Percentiles rank a stretch among this genome's conserved stretches.
Evolutionary conservation across 345 rosid genomes (phyloP).

Genomic region (Trapa incisa): DNA sequence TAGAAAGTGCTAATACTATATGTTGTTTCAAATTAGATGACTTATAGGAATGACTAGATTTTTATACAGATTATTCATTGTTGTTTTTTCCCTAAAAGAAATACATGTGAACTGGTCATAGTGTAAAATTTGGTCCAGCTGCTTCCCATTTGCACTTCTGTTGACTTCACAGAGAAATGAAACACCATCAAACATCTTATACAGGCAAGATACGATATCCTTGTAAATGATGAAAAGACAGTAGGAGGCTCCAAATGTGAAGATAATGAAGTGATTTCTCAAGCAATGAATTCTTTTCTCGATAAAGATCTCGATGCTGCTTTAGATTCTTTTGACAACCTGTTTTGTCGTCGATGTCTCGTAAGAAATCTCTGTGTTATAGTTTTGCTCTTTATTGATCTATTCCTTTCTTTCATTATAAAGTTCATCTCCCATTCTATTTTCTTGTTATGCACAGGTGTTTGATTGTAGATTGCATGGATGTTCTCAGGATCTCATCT

Average conservation of each 20-base stretch:
- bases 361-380: constrained; percentile 31
- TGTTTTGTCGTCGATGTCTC: constrained; percentile 95
- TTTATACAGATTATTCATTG: background rate
- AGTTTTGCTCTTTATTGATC: constrained; percentile 2
- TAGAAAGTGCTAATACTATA: constrained; percentile 3
- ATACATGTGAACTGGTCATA: constrained; percentile 36
- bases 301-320: constrained; percentile 96
- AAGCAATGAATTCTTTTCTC: constrained; percentile 43
- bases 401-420: background rate
- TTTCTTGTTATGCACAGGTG: constrained; percentile 42
- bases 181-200: constrained; percentile 93
- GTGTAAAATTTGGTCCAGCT: constrained; percentile 75
- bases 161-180: constrained; percentile 89
- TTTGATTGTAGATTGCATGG: constrained; percentile 98
- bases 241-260: constrained; percentile 29
- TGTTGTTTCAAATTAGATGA: background rate
- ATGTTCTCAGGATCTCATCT: constrained; percentile 95
- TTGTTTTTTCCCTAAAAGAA: constrained; percentile 10
- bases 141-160: constrained; percentile 71
- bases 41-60: background rate
- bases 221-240: constrained; percentile 48
- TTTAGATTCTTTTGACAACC: constrained; percentile 93
- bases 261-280: constrained; percentile 30
- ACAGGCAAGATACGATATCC: constrained; percentile 94
- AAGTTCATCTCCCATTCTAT: constrained; percentile 5